A percentile compares a stretch with the other conserved stretches of the same genome.
Conservation (phyloP, 2,329 filamentous ascomycete species). For the Diaporthe sp. region DNA sequence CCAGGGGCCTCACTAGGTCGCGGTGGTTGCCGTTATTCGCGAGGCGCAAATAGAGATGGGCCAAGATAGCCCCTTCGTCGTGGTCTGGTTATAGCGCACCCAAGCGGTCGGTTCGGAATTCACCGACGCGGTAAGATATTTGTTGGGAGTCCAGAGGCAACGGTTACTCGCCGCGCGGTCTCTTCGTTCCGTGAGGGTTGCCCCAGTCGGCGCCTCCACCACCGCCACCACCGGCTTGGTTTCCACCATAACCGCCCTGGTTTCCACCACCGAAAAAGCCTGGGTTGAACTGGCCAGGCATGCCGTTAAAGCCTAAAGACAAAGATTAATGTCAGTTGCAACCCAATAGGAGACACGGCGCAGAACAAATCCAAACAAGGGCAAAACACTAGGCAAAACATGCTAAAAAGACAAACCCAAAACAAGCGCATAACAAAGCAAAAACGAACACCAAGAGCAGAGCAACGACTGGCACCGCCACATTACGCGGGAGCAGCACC, state of each 20-base stretch:
- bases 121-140: not conserved
- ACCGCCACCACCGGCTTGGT: slow-evolving; percentile 53
- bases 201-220: slow-evolving; percentile 67
- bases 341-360: not conserved
- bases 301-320: slow-evolving; percentile 70
- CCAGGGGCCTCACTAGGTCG: not conserved
- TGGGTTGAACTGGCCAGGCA: slow-evolving; percentile 77
- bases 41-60: not conserved
- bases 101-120: not conserved
- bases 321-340: slow-evolving; percentile 37
- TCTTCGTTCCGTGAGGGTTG: slow-evolving; percentile 85
- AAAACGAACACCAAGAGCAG: not conserved
- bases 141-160: not conserved
- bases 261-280: slow-evolving; percentile 73
- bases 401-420: not conserved
- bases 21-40: not conserved
- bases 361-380: not conserved
- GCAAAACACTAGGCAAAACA: not conserved
- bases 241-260: slow-evolving; percentile 73
- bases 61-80: not conserved
- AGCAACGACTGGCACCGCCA: not conserved
- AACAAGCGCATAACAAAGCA: not conserved
- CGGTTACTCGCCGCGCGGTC: slow-evolving; percentile 76
- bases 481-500: not conserved
- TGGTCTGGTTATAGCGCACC: not conserved